Conservation (phyloP, 1,139 yeast species). For the Taphrina sp. region DNA sequence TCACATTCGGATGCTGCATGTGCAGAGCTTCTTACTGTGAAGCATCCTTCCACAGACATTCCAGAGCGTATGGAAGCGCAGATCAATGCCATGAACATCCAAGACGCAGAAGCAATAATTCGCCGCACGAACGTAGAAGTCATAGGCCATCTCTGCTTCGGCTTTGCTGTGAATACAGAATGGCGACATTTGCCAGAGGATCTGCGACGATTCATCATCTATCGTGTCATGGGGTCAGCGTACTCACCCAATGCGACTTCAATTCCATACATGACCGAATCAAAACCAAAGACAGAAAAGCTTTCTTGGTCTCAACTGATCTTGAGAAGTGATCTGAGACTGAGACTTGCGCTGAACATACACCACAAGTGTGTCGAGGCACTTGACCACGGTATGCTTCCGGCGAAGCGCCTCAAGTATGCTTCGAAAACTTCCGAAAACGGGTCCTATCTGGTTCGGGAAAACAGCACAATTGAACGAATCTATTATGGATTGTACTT, state of each 20-base stretch:
- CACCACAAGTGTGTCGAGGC: not conserved
- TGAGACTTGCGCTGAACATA: slow-evolving; percentile 3
- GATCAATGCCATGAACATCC: not conserved
- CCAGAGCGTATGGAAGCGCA: slow-evolving; percentile 4
- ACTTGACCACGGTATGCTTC: not conserved
- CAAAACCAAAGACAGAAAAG: not conserved
- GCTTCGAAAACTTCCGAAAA: not conserved
- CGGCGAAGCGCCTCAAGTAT: not conserved
- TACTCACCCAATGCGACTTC: not conserved
- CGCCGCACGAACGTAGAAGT: slow-evolving; percentile 4
- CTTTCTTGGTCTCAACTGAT: not conserved
- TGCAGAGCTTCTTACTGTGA: slow-evolving; percentile 5
- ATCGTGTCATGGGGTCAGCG: not conserved
- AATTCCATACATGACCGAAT: not conserved
- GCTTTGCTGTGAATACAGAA: slow-evolving; percentile 2
- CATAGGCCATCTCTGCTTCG: slow-evolving; percentile 2
- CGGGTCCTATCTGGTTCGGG: not conserved
- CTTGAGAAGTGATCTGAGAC: not conserved
- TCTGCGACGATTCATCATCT: slow-evolving; percentile 3
- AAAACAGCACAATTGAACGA: not conserved
- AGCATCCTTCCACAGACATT: not conserved
- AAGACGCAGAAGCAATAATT: not conserved
- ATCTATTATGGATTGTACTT: slow-evolving; percentile 8
- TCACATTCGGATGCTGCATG: slow-evolving; percentile 14
- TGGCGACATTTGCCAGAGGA: slow-evolving; percentile 8